Evolutionary conservation across 2,329 filamentous ascomycete genomes (phyloP).

Genomic region (Trichophaea hybrida): DNA sequence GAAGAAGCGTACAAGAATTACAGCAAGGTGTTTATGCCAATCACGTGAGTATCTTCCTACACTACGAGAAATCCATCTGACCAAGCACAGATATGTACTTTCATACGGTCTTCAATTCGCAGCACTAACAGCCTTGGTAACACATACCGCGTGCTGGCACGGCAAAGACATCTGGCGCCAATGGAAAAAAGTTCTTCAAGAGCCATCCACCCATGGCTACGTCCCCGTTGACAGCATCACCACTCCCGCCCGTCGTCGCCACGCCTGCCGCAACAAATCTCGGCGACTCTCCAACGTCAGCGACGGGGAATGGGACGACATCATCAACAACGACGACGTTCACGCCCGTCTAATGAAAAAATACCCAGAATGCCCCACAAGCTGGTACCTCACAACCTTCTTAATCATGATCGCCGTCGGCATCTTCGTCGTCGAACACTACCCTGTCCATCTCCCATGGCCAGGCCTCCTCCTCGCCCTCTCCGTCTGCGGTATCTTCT

Average conservation of each 20-base stretch:
- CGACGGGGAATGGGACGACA: conserved; percentile 32
- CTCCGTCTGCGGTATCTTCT: conserved; percentile 62
- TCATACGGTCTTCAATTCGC: conserved; percentile 82
- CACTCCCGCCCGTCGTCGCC: not conserved
- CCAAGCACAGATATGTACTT: conserved; percentile 46
- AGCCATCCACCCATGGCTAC: conserved; percentile 41
- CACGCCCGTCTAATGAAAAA: conserved; percentile 63
- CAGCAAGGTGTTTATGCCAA: conserved; percentile 69
- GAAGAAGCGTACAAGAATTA: conserved; percentile 62
- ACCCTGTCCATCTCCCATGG: conserved; percentile 71
- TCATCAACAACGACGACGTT: conserved; percentile 61
- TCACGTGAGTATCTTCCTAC: conserved; percentile 38
- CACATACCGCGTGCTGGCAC: conserved; percentile 73
- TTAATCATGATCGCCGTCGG: conserved; percentile 61
- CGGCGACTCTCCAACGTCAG: conserved; percentile 11
- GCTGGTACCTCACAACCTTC: conserved; percentile 68
- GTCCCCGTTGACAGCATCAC: conserved; percentile 26
- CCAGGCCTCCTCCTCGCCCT: conserved; percentile 70
- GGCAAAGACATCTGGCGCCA: conserved; percentile 68
- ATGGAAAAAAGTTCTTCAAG: conserved; percentile 34
- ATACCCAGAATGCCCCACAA: conserved; percentile 67
- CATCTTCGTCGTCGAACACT: conserved; percentile 75
- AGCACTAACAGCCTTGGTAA: conserved; percentile 61
- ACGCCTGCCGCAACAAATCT: not conserved
- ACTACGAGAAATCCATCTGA: not conserved